Conservation (phyloP, 2,329 filamentous ascomycete genomes). For the Podosphaera fusca region DNA sequence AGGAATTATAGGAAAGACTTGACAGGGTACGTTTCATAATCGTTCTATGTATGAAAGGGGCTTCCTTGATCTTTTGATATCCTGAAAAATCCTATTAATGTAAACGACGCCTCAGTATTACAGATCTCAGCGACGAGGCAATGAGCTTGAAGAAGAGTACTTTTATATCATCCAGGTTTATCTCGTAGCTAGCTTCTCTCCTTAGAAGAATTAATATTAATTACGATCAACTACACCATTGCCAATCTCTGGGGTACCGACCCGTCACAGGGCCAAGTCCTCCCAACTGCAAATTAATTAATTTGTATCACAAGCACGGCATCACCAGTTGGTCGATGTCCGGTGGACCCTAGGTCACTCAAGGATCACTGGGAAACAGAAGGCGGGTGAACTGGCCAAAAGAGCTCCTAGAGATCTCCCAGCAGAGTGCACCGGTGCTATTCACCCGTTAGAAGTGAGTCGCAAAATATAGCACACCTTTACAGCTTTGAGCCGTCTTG, state of each 20-base stretch:
- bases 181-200: too few relatives aligned
- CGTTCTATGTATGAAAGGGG: too few relatives aligned
- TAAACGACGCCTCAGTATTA: too few relatives aligned
- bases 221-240: too few relatives aligned
- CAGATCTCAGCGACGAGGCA: too few relatives aligned
- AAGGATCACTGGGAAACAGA: background rate
- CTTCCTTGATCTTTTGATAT: too few relatives aligned
- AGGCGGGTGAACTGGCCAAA: background rate
- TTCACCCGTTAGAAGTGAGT: background rate
- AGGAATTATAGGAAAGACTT: too few relatives aligned
- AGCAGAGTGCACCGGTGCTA: background rate
- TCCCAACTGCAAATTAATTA: background rate
- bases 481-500: background rate
- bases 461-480: background rate
- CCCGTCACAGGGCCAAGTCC: background rate
- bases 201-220: too few relatives aligned
- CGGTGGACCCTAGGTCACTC: background rate
- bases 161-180: too few relatives aligned
- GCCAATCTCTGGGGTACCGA: background rate
- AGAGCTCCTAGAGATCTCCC: background rate
- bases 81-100: too few relatives aligned
- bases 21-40: too few relatives aligned
- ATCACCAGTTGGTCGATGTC: background rate
- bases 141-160: too few relatives aligned
- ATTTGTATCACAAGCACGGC: background rate